These are phyloP conservation scores for Asterella californica DNA, from an alignment of 225 moss, liverwort and hornwort genomes.

Conservation along the genomic window DNA sequence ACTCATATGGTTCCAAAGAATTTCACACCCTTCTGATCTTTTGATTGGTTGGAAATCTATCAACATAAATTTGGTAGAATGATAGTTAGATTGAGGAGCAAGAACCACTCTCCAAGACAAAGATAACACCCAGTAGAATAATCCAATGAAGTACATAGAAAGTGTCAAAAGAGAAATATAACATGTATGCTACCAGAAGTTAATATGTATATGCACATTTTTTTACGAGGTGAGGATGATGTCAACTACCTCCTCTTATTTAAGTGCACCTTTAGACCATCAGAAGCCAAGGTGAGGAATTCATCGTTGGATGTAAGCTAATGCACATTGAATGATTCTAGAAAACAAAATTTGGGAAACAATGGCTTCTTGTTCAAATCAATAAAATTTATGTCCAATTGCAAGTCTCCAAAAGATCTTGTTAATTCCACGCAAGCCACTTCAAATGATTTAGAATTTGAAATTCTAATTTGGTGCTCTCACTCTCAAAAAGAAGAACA, in stretches of 20 bases:
- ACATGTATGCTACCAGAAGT: too few relatives aligned
- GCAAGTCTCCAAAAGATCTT: conserved; percentile 42
- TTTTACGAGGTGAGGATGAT: conserved; percentile 26
- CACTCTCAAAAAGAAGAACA: too few relatives aligned
- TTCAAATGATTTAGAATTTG: neutral
- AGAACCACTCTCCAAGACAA: too few relatives aligned
- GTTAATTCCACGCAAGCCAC: conserved; percentile 26
- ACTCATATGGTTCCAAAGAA: too few relatives aligned
- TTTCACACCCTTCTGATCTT: too few relatives aligned
- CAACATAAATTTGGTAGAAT: neutral
- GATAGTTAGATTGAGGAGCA: too few relatives aligned
- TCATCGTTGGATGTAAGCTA: conserved; percentile 28
- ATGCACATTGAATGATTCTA: conserved; percentile 38
- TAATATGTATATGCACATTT: conserved; percentile 28
- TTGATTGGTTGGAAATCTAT: neutral
- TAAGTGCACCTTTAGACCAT: conserved; percentile 42
- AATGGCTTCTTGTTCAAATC: conserved; percentile 44
- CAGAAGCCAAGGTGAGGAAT: conserved; percentile 44
- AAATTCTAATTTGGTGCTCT: too few relatives aligned
- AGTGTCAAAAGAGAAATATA: too few relatives aligned
- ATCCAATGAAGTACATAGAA: too few relatives aligned
- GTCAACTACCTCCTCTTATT: conserved; percentile 40
- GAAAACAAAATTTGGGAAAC: conserved; percentile 42
- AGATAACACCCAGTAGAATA: too few relatives aligned
- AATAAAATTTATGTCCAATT: conserved; percentile 41